phyloP scores from a whole-genome alignment of 352 stramenopile species.

The Globisporangium lucens region DNA sequence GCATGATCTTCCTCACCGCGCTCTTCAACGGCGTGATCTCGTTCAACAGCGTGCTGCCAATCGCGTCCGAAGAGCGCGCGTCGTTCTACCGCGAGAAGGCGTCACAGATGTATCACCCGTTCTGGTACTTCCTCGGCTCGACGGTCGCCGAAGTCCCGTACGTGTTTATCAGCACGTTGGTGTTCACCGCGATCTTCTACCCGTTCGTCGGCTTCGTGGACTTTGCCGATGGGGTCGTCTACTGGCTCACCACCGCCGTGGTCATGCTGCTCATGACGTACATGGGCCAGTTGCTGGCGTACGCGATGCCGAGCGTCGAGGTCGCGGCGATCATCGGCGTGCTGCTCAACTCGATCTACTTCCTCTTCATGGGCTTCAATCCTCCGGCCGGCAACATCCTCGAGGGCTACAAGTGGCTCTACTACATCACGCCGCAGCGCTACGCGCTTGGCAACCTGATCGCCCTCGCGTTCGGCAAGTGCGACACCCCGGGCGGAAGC shows the following conservation, averaged over 20 bases:
- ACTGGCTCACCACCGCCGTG: slow-evolving; percentile 18
- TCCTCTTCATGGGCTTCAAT: slow-evolving; percentile 27
- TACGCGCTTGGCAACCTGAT: slow-evolving; percentile 12
- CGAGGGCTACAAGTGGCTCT: slow-evolving; percentile 23
- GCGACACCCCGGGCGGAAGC: neutral
- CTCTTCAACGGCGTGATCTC: slow-evolving; percentile 61
- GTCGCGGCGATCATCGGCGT: slow-evolving; percentile 23
- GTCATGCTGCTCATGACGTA: slow-evolving; percentile 24
- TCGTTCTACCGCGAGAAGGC: slow-evolving; percentile 85
- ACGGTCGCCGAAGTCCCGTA: slow-evolving; percentile 53
- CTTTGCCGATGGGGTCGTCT: slow-evolving; percentile 14
- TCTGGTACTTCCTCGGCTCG: slow-evolving; percentile 33
- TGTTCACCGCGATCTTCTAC: slow-evolving; percentile 28
- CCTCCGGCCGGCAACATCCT: slow-evolving; percentile 19
- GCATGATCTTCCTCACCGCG: slow-evolving; percentile 65
- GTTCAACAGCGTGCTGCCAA: slow-evolving; percentile 51
- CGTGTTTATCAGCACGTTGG: slow-evolving; percentile 16
- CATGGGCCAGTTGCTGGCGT: slow-evolving; percentile 23
- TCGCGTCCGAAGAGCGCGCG: slow-evolving; percentile 68
- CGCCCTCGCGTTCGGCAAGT: slow-evolving; percentile 13
- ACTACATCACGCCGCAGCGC: slow-evolving; percentile 23
- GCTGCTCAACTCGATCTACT: slow-evolving; percentile 27
- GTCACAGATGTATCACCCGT: slow-evolving; percentile 65
- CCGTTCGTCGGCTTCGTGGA: slow-evolving; percentile 22
- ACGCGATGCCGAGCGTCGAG: slow-evolving; percentile 21